Percentiles rank a stretch among this genome's conserved stretches.
phyloP scores from a whole-genome alignment of 768 basidiomycete species.

The Mycena metata region DNA sequence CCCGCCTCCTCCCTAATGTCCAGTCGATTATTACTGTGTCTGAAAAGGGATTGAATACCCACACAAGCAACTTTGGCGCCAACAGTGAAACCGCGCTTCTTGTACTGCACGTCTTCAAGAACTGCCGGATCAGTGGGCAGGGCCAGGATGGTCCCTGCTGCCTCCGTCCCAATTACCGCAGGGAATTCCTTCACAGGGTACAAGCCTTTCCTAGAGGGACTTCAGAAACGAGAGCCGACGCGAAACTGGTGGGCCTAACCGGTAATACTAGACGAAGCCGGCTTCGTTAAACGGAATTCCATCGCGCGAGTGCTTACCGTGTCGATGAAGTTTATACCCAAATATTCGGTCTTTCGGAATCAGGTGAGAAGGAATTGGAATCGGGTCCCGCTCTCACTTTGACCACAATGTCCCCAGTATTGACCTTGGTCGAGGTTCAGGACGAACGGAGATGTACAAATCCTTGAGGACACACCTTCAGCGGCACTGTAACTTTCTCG shows the following conservation, averaged over 20 bases:
- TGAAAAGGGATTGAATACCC: slow-evolving; percentile 40
- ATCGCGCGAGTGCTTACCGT: slow-evolving; percentile 16
- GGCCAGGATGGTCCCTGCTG: slow-evolving; percentile 79
- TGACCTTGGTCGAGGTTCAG: slow-evolving; percentile 56
- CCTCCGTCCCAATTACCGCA: slow-evolving; percentile 81
- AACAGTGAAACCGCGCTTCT: slow-evolving; percentile 72
- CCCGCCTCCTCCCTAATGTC: slow-evolving; percentile 24
- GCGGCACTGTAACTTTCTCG: slow-evolving; percentile 43
- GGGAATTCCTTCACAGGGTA: slow-evolving; percentile 74
- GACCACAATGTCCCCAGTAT: slow-evolving; percentile 62
- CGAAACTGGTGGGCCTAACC: slow-evolving; percentile 56
- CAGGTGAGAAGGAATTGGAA: not conserved
- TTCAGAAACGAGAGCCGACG: slow-evolving; percentile 4
- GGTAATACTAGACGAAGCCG: slow-evolving; percentile 66
- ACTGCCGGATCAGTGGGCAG: slow-evolving; percentile 78
- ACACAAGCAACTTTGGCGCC: slow-evolving; percentile 85
- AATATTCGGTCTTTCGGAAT: slow-evolving; percentile 67
- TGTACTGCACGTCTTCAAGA: slow-evolving; percentile 71
- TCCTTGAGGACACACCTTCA: slow-evolving; percentile 6
- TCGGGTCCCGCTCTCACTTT: slow-evolving; percentile 48
- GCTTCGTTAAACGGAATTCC: not conserved
- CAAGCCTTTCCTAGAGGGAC: slow-evolving; percentile 64
- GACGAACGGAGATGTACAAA: not conserved
- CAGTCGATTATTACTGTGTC: not conserved
- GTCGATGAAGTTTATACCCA: slow-evolving; percentile 80